Base-by-base conservation (phyloP, 495 filamentous ascomycete genomes). In the Penicillium flavigenum region DNA sequence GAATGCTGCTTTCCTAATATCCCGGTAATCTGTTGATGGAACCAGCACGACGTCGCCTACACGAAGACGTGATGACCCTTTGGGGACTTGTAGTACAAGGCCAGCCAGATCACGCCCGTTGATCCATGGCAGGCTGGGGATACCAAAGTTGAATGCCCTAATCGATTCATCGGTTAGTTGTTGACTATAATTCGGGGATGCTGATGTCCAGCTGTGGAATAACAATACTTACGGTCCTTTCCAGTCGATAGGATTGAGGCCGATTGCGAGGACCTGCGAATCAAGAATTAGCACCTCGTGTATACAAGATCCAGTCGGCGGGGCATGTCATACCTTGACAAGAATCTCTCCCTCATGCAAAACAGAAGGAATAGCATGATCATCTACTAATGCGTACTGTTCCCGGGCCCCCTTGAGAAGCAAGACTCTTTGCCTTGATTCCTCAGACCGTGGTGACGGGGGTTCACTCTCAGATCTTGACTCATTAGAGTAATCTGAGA, bases 221-320 rank as follows among this genome's bases (percentile, higher is more conserved):
- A 5, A 19, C 27, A 26, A 38, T 41, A 77, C 78, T 34, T 76
- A 87, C 84, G 84, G 83, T 61, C 78, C 82, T 72, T 89, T 89
- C 87, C 87, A 89, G 66, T 90, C 87, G 47, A 88, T 81, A 3
- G 86, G 87, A 67, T 88, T 89, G 49, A 90, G 69, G 3, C 86
- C 87, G 69, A 88, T 81, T 9, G 80, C 82, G 32, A 77, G 60
- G 9, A 79, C 70, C 75, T 79, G 54, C 10, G 8, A 24, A 42
- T 16, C 2, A 46, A 26, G 14, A 2, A 32, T 66, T 19, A 69
- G 38, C 32, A 29, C 27, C n/a, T 22, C n/a, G 2, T 17, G n/a
- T 49, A 54, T 57, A 46, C 38, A 59, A 42, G 34, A 24, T 50
- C 2, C 27, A 36, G 31, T 14, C 20, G 47, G 2, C 1, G 0